Evolutionary conservation across 352 stramenopile genomes (phyloP), one percentile per base, ranked within the genome.

Genomic region (Globisporangium mamillatum): DNA sequence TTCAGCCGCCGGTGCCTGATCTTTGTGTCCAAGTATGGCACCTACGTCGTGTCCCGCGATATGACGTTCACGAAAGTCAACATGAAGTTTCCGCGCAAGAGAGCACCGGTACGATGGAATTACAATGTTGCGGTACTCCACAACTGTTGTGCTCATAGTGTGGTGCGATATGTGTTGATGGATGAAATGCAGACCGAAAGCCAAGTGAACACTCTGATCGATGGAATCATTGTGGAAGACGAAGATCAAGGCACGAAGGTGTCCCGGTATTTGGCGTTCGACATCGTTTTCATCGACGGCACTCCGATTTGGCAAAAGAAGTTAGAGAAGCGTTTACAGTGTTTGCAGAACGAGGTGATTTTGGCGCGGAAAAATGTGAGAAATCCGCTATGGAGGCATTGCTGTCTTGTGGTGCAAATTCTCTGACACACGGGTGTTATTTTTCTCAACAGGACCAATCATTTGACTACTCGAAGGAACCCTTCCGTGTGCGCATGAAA

Each of bases 341-440:
- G 87, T 66, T 79, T 96, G 64, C 89, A 96, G 69, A 96, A 96
- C 69, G 89, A 96, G 70, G 89, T 96, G 53, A 95, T 96, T 60
- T 72, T 93, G 56, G 86, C 89, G 38, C 83, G 86, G 34, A 96
- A 95, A 65, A 91, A 91, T 66, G 88, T 75, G 2, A 58, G 1
- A 6, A 24, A 14, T 20, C 41, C 10, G 38, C 7, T 61, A 18
- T 16, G n/a, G 25, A 9, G 8, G 38, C 20, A 25, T 50, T n/a
- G 3, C 27, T 32, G 24, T 10, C n/a, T 41, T 22, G 29, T 46
- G 57, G 7, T 16, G 41, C 41, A 64, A 29, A 46, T 46, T 4
- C 1, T 14, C 38, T 62, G 53, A 60, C 63, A 55, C 38, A 14
- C 20, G 18, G 8, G 3, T 32, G 9, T 62, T 64, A 14, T 25